A percentile compares a stretch with the other conserved stretches of the same genome.
phyloP scores from a whole-genome alignment of 768 basidiomycete species.

The Trametes punicea region DNA sequence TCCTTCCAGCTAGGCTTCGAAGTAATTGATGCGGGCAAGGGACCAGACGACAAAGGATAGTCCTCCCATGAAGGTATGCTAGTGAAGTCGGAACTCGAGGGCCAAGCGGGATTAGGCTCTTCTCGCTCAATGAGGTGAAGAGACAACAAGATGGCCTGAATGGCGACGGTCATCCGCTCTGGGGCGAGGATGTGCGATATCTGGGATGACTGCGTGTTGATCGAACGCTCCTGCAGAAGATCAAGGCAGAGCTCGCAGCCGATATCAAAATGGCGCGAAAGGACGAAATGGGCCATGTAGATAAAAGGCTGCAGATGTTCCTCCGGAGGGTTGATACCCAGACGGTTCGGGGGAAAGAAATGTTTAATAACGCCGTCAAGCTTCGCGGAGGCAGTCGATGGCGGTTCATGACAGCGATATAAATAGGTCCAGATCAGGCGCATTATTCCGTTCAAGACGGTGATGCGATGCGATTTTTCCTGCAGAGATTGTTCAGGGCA shows the following conservation, averaged over 20 bases:
- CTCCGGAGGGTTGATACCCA: conserved; percentile 60
- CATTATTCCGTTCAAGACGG: conserved; percentile 77
- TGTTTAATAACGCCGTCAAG: conserved; percentile 71
- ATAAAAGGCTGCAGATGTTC: conserved; percentile 75
- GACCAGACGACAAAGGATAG: conserved; percentile 67
- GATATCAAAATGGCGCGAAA: conserved; percentile 81
- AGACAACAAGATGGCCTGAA: conserved; percentile 75
- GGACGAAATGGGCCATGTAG: conserved; percentile 77
- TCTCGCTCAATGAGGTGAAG: conserved; percentile 73
- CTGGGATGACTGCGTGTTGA: conserved; percentile 41
- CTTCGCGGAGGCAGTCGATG: conserved; percentile 76
- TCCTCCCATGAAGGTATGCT: conserved; percentile 53
- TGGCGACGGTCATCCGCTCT: conserved; percentile 70
- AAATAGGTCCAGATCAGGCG: conserved; percentile 92
- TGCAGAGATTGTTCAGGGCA: conserved; percentile 31
- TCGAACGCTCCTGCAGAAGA: conserved; percentile 66
- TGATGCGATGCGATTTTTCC: conserved; percentile 72
- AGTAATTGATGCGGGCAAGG: conserved; percentile 51
- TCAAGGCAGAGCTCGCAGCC: conserved; percentile 81
- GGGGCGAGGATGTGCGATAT: conserved; percentile 50
- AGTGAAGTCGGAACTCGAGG: conserved; percentile 66
- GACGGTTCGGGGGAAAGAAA: conserved; percentile 74
- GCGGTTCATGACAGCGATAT: conserved; percentile 86
- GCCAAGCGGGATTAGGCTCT: conserved; percentile 69
- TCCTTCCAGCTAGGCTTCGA: conserved; percentile 68